These are phyloP conservation scores for Pugionium dolabratum DNA, from an alignment of 345 rosid species.

Conservation along the genomic window DNA sequence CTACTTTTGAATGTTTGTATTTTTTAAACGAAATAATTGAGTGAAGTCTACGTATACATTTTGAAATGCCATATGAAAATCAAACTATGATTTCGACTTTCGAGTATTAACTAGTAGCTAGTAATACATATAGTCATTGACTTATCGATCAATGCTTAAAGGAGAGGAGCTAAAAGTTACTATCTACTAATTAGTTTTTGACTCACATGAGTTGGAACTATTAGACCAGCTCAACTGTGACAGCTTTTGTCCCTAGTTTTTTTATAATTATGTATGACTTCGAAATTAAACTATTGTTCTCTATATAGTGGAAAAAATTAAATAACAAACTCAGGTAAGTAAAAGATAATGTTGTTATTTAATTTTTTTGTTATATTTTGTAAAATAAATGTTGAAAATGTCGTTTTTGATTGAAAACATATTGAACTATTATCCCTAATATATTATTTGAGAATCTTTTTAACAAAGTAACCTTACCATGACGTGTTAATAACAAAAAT, in stretches of 20 bases:
- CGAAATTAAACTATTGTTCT: neutral
- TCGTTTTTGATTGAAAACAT: no score
- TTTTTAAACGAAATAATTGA: constrained; percentile 21
- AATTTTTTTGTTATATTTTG: no score
- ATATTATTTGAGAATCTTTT: no score
- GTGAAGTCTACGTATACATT: constrained; percentile 2
- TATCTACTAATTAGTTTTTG: constrained; percentile 22
- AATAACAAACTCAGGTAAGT: no score
- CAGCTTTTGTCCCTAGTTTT: constrained; percentile 11
- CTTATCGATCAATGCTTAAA: constrained; percentile 16
- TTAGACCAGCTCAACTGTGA: constrained; percentile 18
- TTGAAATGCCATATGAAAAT: constrained; percentile 19
- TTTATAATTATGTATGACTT: neutral
- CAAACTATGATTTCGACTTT: constrained; percentile 22
- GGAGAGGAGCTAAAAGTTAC: constrained; percentile 4
- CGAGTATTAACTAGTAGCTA: neutral
- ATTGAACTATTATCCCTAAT: no score
- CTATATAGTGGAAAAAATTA: neutral
- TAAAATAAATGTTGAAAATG: no score
- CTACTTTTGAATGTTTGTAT: constrained; percentile 29
- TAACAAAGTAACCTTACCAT: no score
- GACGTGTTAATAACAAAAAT: no score
- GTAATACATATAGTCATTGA: constrained; percentile 27
- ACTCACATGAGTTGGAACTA: constrained; percentile 5
- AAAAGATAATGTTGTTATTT: no score